A percentile compares a stretch with the other conserved stretches of the same genome.
Conservation (phyloP, 176 grass and related monocot genomes). For the Avena atlantica region DNA sequence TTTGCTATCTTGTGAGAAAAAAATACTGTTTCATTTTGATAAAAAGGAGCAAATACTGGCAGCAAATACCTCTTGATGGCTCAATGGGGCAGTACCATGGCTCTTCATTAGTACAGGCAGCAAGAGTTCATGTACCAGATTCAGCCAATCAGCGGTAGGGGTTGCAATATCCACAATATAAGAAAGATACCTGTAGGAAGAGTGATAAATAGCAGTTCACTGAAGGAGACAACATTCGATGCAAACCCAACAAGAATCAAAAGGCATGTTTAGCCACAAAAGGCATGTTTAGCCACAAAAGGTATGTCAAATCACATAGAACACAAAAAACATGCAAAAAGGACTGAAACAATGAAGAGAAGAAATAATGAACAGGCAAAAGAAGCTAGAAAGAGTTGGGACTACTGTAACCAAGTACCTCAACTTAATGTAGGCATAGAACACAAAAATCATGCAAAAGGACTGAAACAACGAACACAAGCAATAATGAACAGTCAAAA, state of each 20-base stretch:
- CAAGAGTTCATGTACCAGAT: slow-evolving; percentile 84
- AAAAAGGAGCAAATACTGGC: slow-evolving; percentile 48
- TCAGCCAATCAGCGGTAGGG: slow-evolving; percentile 90
- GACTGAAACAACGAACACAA: neutral
- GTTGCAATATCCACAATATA: slow-evolving; percentile 99
- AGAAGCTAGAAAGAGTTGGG: slow-evolving; percentile 5
- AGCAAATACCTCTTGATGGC: slow-evolving; percentile 87
- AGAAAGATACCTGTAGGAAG: slow-evolving; percentile 75
- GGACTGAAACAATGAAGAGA: neutral
- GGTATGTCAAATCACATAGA: slow-evolving; percentile 25
- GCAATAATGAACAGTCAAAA: neutral
- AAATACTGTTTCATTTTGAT: neutral
- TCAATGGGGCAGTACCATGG: slow-evolving; percentile 65
- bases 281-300: neutral
- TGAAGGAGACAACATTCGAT: neutral
- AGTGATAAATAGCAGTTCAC: slow-evolving; percentile 29
- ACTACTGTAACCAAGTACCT: slow-evolving; percentile 59
- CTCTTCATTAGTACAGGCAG: slow-evolving; percentile 89
- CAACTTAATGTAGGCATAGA: slow-evolving; percentile 78
- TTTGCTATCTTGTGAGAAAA: neutral
- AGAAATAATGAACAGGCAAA: neutral
- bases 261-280: neutral
- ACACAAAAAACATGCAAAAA: neutral
- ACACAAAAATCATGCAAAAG: neutral
- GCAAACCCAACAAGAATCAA: neutral